These are phyloP conservation scores for Talaromyces rugulosus DNA, from an alignment of 2,329 filamentous ascomycete genomes.

Conservation along the genomic window DNA sequence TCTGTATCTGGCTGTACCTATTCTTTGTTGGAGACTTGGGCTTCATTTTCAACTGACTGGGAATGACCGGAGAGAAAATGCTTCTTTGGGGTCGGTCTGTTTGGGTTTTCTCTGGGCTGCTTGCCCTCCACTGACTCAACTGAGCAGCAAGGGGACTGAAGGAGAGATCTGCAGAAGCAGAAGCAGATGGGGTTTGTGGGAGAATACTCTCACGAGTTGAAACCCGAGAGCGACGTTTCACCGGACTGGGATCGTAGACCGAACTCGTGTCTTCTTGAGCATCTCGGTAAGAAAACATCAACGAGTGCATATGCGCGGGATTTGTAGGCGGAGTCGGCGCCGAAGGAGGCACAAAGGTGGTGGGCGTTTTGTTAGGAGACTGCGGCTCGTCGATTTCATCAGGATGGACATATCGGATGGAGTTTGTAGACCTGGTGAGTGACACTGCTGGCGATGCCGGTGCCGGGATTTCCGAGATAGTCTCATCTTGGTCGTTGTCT, in stretches of 20 bases:
- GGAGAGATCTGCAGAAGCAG: conserved; percentile 37
- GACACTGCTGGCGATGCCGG: background rate
- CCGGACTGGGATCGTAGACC: conserved; percentile 22
- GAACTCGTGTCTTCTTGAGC: conserved; percentile 23
- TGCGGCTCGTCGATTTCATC: conserved; percentile 8
- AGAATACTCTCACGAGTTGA: conserved; percentile 11
- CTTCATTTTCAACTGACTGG: conserved; percentile 4
- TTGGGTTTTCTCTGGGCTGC: conserved; percentile 48
- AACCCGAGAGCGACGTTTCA: conserved; percentile 7
- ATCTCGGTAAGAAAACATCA: conserved; percentile 16
- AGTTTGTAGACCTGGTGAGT: background rate
- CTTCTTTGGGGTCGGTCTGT: conserved; percentile 19
- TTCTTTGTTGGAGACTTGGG: background rate
- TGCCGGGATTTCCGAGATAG: background rate
- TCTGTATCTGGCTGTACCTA: conserved; percentile 16
- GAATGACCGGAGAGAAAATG: conserved; percentile 20
- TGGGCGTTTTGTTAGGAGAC: background rate
- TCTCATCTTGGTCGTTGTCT: background rate
- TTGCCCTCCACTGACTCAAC: conserved; percentile 59
- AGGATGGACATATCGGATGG: background rate
- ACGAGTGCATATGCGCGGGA: conserved; percentile 6
- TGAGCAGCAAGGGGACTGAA: conserved; percentile 63
- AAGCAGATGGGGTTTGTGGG: background rate
- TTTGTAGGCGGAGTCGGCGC: conserved; percentile 19
- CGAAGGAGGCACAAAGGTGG: conserved; percentile 11